Evolutionary conservation across 768 basidiomycete species (phyloP), one percentile per base, ranked within the genome.

Genomic region (Saitozyma podzolica): DNA sequence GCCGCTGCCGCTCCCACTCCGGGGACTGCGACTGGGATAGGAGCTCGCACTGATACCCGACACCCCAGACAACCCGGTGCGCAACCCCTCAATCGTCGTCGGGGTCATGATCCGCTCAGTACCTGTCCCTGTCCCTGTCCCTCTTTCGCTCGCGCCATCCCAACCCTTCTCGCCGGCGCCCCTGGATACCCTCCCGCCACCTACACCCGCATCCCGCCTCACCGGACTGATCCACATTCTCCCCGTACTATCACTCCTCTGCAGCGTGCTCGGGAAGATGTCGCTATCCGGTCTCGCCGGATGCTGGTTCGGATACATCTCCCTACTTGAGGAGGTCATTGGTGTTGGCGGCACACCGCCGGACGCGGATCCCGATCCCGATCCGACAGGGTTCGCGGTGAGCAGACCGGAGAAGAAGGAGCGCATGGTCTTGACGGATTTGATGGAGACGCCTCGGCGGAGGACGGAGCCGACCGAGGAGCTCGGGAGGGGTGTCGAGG

Each of bases 201-300:
- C 51, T 50, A n/a, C 20, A 56, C n/a, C 39, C 50, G 40, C 45
- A 58, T 50, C 50, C 40, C 14, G 57, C 19, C n/a, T 60, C 47
- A 16, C 29, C 29, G 29, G 29, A 29, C 29, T 29, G 5, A 29
- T 29, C 29, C 29, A 29, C 29, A 29, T 29, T 29, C 29, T 29
- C 29, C 29, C 29, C 29, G 29, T 29, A 29, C 29, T 29, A 5
- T 29, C 29, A 29, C 29, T 29, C 29, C 29, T 29, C 29, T 29
- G 29, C 29, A 29, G 29, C 29, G 29, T 29, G 29, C 29, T 29
- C 29, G 71, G 71, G 62, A 75, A 73, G 9, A 70, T 67, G 42
- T 61, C 74, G 16, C 63, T 63, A 61, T 75, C 74, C 0, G 74
- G 74, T 58, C 74, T 20, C 29, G 71, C 68, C n/a, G 65, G 60